These are phyloP conservation scores for Solanum megistacrolobum DNA, from an alignment of 257 asterid genomes.

Conservation along the genomic window DNA sequence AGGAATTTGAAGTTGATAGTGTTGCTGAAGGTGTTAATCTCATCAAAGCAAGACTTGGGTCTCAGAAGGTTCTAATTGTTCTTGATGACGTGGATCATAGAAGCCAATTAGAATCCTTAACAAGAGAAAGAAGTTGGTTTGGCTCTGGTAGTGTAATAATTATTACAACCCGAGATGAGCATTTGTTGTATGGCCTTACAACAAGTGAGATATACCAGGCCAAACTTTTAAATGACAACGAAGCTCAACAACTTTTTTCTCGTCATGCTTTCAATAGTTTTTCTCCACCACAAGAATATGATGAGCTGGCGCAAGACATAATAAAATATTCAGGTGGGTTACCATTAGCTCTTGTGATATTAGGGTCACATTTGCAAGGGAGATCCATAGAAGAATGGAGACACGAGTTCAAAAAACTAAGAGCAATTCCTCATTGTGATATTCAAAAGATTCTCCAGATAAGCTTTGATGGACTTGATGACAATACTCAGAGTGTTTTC, in stretches of 20 bases:
- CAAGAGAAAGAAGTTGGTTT: constrained; percentile 1
- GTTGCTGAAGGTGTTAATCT: neutral
- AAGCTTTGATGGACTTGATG: neutral
- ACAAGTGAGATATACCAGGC: neutral
- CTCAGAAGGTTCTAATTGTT: neutral
- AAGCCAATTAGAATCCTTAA: neutral
- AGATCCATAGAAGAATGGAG: neutral
- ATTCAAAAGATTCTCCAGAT: neutral
- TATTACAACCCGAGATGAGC: neutral
- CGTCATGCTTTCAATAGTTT: neutral
- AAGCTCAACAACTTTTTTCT: neutral
- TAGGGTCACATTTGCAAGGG: neutral
- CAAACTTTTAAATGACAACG: neutral
- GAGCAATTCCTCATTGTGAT: neutral
- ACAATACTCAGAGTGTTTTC: neutral
- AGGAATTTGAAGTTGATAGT: neutral
- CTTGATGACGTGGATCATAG: neutral
- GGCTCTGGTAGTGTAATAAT: neutral
- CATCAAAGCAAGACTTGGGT: neutral
- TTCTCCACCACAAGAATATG: neutral
- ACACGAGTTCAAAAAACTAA: neutral
- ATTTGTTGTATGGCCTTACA: neutral
- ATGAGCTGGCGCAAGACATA: neutral
- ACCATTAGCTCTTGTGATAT: constrained; percentile 5
- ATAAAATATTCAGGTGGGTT: neutral